A percentile compares a stretch with the other conserved stretches of the same genome.
Evolutionary conservation across 1,284 basidiomycete genomes (phyloP).

Genomic region (Rhodotorula sp.): DNA sequence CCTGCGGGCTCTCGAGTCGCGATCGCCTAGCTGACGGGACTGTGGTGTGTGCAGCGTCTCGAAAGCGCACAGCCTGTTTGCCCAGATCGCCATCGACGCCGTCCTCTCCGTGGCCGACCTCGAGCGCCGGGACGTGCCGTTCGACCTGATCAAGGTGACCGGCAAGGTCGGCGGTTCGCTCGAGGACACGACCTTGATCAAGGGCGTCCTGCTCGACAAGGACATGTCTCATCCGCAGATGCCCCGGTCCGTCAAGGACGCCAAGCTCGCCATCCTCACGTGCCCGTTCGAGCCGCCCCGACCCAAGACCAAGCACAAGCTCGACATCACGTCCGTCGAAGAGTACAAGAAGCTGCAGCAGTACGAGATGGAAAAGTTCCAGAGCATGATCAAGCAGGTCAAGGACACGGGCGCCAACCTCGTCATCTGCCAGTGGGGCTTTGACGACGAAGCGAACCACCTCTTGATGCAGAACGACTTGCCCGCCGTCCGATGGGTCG

Average conservation of each 20-base stretch:
- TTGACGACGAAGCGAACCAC: slow-evolving; percentile 99
- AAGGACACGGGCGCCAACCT: slow-evolving; percentile 98
- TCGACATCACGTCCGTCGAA: slow-evolving; percentile 96
- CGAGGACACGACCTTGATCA: slow-evolving; percentile 88
- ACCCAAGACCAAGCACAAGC: slow-evolving; percentile 98
- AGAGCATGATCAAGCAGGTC: slow-evolving; percentile 94
- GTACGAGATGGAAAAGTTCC: slow-evolving; percentile 95
- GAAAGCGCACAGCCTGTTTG: slow-evolving; percentile 92
- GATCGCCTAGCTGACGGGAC: too few relatives aligned
- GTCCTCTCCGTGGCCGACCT: slow-evolving; percentile 94
- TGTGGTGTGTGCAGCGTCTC: slow-evolving; percentile 67
- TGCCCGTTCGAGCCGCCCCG: slow-evolving; percentile 98
- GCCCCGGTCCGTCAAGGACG: slow-evolving; percentile 83
- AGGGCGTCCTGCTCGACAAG: slow-evolving; percentile 97
- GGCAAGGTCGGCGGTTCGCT: slow-evolving; percentile 97
- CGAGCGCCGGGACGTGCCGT: slow-evolving; percentile 90
- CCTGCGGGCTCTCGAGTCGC: too few relatives aligned
- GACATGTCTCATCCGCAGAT: slow-evolving; percentile 99
- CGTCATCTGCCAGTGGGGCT: slow-evolving; percentile 99
- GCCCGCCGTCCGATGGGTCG: slow-evolving; percentile 98
- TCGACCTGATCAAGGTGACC: slow-evolving; percentile 98
- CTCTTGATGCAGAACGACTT: slow-evolving; percentile 95
- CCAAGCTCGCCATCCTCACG: slow-evolving; percentile 92
- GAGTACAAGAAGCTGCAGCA: slow-evolving; percentile 93
- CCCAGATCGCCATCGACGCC: slow-evolving; percentile 95